Conservation (phyloP, 1,139 yeast species). For the Kazachstania sp. region DNA sequence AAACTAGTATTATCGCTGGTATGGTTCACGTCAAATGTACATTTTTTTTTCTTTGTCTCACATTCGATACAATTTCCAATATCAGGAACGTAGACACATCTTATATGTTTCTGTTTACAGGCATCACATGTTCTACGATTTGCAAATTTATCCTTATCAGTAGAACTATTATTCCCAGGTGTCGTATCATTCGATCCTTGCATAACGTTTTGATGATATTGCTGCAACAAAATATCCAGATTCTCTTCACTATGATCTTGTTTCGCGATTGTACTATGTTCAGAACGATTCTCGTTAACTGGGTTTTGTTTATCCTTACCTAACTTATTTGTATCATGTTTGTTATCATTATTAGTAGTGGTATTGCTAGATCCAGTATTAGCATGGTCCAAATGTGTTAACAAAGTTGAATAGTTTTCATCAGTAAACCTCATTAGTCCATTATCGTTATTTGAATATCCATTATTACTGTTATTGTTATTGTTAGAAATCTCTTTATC, state of each 20-base stretch:
- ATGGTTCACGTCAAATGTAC: constrained; percentile 39
- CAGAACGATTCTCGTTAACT: neutral
- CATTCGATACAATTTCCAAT: constrained; percentile 57
- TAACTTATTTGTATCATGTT: neutral
- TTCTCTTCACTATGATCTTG: constrained; percentile 7
- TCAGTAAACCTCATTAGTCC: neutral
- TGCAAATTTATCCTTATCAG: constrained; percentile 6
- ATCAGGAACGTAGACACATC: constrained; percentile 55
- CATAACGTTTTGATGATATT: constrained; percentile 20
- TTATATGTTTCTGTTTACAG: constrained; percentile 56
- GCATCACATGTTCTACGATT: constrained; percentile 50
- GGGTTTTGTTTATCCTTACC: constrained; percentile 3
- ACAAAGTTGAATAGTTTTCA: neutral
- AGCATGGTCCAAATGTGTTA: neutral
- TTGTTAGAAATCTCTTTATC: neutral
- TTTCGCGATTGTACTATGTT: too few relatives aligned
- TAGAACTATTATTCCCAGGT: neutral
- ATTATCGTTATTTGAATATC: neutral
- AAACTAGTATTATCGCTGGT: too few relatives aligned
- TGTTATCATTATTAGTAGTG: constrained; percentile 1
- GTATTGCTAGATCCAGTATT: neutral
- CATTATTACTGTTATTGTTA: neutral
- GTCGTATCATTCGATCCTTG: constrained; percentile 12
- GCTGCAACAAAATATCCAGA: constrained; percentile 24
- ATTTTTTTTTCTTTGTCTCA: constrained; percentile 56